A percentile compares a stretch with the other conserved stretches of the same genome.
These are phyloP conservation scores for Solanum paucissectum DNA, from an alignment of 257 asterid species.

Conservation along the genomic window DNA sequence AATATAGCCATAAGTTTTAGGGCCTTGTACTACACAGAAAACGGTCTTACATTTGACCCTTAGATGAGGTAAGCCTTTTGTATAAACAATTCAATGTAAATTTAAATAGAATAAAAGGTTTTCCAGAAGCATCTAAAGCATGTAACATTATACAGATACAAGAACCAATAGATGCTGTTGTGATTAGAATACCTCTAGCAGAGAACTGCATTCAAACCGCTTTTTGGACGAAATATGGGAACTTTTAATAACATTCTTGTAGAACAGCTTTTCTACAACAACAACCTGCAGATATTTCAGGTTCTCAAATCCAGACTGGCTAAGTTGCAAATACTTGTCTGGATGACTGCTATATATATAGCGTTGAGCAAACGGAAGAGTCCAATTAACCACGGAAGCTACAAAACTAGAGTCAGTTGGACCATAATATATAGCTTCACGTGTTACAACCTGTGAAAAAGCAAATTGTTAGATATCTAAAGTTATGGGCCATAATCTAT, in stretches of 20 bases:
- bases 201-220: constrained; percentile 51
- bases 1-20: background rate
- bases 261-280: constrained; percentile 64
- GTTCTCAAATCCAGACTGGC: constrained; percentile 44
- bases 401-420: constrained; percentile 38
- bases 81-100: background rate
- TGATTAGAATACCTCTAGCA: constrained; percentile 52
- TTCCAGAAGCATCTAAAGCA: background rate
- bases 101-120: background rate
- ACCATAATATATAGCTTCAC: constrained; percentile 58
- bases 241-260: constrained; percentile 51
- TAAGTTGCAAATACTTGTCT: constrained; percentile 44
- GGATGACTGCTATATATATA: constrained; percentile 38
- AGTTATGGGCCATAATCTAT: no score
- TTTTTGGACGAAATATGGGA: constrained; percentile 35
- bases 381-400: constrained; percentile 66
- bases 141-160: background rate
- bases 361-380: constrained; percentile 93
- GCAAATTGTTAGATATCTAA: background rate
- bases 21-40: background rate
- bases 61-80: background rate
- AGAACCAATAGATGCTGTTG: background rate
- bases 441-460: constrained; percentile 61
- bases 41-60: background rate
- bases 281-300: constrained; percentile 37